Evolutionary conservation across 2,329 filamentous ascomycete species (phyloP), one percentile per base, ranked within the genome.

Genomic region (Exophiala sideris): DNA sequence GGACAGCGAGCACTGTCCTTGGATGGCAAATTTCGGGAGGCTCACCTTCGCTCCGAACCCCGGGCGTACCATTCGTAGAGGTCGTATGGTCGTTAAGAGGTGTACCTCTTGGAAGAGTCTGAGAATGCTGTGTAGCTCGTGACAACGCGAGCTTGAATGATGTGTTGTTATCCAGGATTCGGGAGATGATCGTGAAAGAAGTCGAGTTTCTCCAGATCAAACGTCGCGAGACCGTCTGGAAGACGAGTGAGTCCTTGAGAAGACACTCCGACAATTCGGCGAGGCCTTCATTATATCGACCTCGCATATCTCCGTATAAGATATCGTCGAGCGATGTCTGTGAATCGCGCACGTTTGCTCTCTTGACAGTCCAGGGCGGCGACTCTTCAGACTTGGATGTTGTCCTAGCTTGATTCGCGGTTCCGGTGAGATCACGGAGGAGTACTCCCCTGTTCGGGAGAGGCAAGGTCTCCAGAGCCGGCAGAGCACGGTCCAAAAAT

Each of bases 201-300:
- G 64, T 20, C 54, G 60, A 21, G 56, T 67, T 49, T 61, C 68
- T 46, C 53, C 68, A 3, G 64, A 70, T 65, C 56, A 58, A 48
- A 33, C 48, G 50, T 18, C 56, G 44, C 14, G 40, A 45, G 39
- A 58, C 24, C 18, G 45, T 35, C 14, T 54, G 48, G 41, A 54
- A 52, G 2, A 32, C 41, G 2, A 45, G 14, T 5, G 54, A 34
- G 29, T 50, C 36, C n/a, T 50, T 20, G n/a, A 45, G 48, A 12
- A 53, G 38, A 34, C 24, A 48, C 20, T 58, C 39, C 11, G 44
- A 24, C 38, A 54, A 14, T 20, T 52, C 48, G 8, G 12, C 39
- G 3, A 58, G 18, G 1, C 35, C 48, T 16, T 52, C 48, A 16
- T 36, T 42, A 14, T 48, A 33, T 21, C 16, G 45, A 16, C 16